Base-by-base conservation (phyloP, 2,329 filamentous ascomycete genomes). In the Sclerotinia subarctica region DNA sequence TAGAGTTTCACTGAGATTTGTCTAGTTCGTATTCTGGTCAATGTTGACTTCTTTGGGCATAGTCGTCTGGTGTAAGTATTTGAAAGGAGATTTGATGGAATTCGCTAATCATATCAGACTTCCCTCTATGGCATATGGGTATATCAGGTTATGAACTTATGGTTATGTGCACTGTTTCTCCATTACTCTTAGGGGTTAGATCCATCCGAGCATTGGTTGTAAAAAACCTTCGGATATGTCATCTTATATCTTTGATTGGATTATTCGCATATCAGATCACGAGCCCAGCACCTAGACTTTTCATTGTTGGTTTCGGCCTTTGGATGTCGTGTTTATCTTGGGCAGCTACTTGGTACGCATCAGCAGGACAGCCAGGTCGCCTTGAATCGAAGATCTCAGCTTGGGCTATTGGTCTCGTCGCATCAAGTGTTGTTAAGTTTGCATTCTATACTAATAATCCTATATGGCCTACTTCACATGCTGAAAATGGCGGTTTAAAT, bases 101-200 rank as follows among this genome's bases (percentile, higher is more conserved):
- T n/a, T 38, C 42, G 69, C 67, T 73, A 65, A 74, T 56, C 57
- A 54, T 53, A 21, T 47, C 71, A 93, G 90, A 96, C 79, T 99
- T 99, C 78, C 95, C 95, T 19, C 86, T 99, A 15, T 99, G 95
- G 95, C 88, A 97, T 78, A 99, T 99, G 95, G 95, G 95, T 38
- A 96, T 99, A 70, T 98, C 94, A 5, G 95, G 95, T 71, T 99
- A 95, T 77, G 95, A 99, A 80, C 90, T 89, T 54, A 84, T 96
- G 72, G 89, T 99, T 76, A 90, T 98, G 88, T 87, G 86, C 62
- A 94, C 92, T 4, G 79, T 94, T 64, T 91, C 94, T 5, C 95
- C 95, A 0, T 83, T 94, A 51, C 79, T 98, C 26, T 87, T 99
- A 54, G 88, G 84, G 29, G 89, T 93, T 70, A 84, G 84, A 58